Base-by-base conservation (phyloP, 345 rosid species). In the Cochlearia excelsa region DNA sequence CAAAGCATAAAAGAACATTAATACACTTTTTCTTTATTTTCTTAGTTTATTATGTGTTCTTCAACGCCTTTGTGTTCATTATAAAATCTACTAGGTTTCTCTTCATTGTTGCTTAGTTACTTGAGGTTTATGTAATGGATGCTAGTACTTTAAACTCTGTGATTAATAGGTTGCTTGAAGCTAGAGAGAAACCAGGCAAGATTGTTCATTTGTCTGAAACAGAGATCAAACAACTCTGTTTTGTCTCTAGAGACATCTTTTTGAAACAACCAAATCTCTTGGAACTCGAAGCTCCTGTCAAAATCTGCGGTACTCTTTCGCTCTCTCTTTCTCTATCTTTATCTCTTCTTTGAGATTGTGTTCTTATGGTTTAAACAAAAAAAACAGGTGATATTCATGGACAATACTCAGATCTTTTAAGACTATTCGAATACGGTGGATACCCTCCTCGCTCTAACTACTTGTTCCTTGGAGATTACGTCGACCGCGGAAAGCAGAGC, bases 401-500 rank as follows among this genome's bases (percentile, higher is more conserved):
- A 47, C 97, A 90, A 72, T 16, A 16, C 23, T 16, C 23, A 16
- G 23, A 16, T 16, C 23, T 16, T 16, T 16, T 90, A 45, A 85
- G 84, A 84, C 81, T 87, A 46, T 87, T 90, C 63, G 97, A 90
- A 61, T 75, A 78, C 30, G 88, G 95, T 1, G 94, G 91, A 9
- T 75, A 83, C 54, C 95, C 94, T 67, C 97, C 94, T 61, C 74
- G 68, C 26, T 76, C 95, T 28, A 90, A 82, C 77, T 90, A 87
- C 83, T 77, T 90, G 63, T 90, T 90, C 68, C 77, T 90, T 72
- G 95, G 97, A 64, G 95, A 90, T 42, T 87, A 87, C 53, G 94
- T 90, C 2, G 96, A 91, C 69, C 88, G 96, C 2, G 92, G 98
- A 65, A 84, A 85, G 63, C 96, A 88, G 72, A 84, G 98, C 64